These are phyloP conservation scores for Aspergillus japonicus DNA, from an alignment of 2,329 filamentous ascomycete species.

Conservation along the genomic window DNA sequence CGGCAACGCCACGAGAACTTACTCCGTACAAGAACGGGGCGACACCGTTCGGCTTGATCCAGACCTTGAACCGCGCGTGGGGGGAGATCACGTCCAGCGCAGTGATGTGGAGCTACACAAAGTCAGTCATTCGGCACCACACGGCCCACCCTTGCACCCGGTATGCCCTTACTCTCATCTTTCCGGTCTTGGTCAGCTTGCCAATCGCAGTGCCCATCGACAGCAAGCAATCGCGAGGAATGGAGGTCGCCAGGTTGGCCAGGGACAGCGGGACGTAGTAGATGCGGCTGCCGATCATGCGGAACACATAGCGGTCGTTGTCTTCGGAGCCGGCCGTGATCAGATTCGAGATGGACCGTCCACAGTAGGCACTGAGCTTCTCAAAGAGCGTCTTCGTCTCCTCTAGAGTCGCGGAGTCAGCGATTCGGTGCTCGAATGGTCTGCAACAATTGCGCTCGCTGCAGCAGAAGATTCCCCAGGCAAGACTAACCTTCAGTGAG, in stretches of 20 bases:
- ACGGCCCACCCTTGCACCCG: background rate
- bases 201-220: conserved; percentile 53
- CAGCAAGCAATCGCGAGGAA: conserved; percentile 77
- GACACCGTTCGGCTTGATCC: conserved; percentile 93
- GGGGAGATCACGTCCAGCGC: conserved; percentile 84
- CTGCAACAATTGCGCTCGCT: background rate
- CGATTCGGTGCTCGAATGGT: background rate
- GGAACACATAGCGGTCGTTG: conserved; percentile 81
- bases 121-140: background rate
- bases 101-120: conserved; percentile 70
- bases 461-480: background rate
- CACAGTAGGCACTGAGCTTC: conserved; percentile 93
- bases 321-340: conserved; percentile 68
- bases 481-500: conserved; percentile 60
- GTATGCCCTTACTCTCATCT: background rate
- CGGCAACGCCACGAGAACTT: background rate
- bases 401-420: conserved; percentile 7
- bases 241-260: conserved; percentile 85
- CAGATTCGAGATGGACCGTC: conserved; percentile 79
- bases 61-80: conserved; percentile 93
- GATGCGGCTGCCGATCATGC: conserved; percentile 75
- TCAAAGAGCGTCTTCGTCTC: conserved; percentile 72
- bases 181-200: conserved; percentile 5
- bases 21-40: conserved; percentile 95
- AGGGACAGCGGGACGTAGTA: conserved; percentile 90